These are phyloP conservation scores for Postia placenta DNA, from an alignment of 768 basidiomycete genomes.

Conservation along the genomic window DNA sequence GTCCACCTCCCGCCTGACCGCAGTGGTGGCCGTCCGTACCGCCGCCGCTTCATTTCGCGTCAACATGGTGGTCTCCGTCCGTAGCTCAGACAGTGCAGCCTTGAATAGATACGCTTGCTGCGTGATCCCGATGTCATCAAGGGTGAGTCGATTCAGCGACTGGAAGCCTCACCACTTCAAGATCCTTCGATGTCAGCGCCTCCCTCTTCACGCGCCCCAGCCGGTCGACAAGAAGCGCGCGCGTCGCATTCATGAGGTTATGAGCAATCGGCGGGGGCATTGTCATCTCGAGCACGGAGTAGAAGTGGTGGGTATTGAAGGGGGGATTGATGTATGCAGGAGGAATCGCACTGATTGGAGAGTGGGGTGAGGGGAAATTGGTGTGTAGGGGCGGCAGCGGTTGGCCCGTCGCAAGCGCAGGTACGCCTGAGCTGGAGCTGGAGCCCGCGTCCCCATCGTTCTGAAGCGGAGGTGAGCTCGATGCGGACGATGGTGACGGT, in stretches of 20 bases:
- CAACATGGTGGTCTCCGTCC: slow-evolving; percentile 77
- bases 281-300: slow-evolving; percentile 59
- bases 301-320: slow-evolving; percentile 80
- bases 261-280: slow-evolving; percentile 72
- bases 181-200: slow-evolving; percentile 67
- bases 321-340: slow-evolving; percentile 60
- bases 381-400: slow-evolving; percentile 10
- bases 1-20: slow-evolving; percentile 84
- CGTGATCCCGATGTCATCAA: too few relatives aligned
- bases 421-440: background rate
- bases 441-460: background rate
- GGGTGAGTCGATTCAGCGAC: background rate
- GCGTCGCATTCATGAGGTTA: slow-evolving; percentile 78
- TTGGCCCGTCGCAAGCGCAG: slow-evolving; percentile 5
- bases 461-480: slow-evolving; percentile 1
- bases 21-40: slow-evolving; percentile 70
- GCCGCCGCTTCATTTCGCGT: slow-evolving; percentile 80
- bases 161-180: slow-evolving; percentile 63
- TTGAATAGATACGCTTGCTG: slow-evolving; percentile 96
- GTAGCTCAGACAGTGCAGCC: slow-evolving; percentile 86
- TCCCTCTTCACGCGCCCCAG: slow-evolving; percentile 65
- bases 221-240: slow-evolving; percentile 74
- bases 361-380: slow-evolving; percentile 15
- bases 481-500: background rate
- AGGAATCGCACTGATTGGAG: slow-evolving; percentile 6